These are phyloP conservation scores for Cudoniella acicularis DNA, from an alignment of 495 filamentous ascomycete genomes.

Conservation along the genomic window DNA sequence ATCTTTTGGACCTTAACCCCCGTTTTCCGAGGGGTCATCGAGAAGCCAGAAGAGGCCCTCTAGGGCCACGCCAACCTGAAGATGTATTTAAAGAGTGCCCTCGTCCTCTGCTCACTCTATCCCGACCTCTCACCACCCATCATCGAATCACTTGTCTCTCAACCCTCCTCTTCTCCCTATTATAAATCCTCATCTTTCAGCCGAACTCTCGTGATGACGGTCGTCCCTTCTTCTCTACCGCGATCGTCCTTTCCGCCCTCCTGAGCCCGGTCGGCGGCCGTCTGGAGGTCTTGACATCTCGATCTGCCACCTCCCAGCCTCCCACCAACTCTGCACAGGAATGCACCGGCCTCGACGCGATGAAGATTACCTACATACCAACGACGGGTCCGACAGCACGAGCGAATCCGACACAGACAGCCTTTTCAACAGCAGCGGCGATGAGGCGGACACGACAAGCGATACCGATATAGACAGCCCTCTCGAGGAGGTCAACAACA, in stretches of 20 bases:
- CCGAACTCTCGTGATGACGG: slow-evolving; percentile 6
- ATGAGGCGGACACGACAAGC: slow-evolving; percentile 15
- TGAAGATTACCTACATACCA: slow-evolving; percentile 7
- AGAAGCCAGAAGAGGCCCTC: slow-evolving; percentile 25
- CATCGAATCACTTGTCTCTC: slow-evolving; percentile 8
- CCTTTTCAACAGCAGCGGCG: slow-evolving; percentile 17
- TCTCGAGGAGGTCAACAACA: not conserved
- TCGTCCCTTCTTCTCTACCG: slow-evolving; percentile 6
- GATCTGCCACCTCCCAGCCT: slow-evolving; percentile 10
- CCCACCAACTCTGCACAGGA: not conserved
- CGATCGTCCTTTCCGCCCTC: slow-evolving; percentile 7
- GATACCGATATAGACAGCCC: slow-evolving; percentile 5
- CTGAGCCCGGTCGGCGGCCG: slow-evolving; percentile 1
- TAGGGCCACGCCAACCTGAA: slow-evolving; percentile 5
- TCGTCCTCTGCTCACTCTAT: slow-evolving; percentile 13
- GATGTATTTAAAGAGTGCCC: slow-evolving; percentile 12
- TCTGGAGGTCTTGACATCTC: slow-evolving; percentile 1
- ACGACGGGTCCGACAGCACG: slow-evolving; percentile 14
- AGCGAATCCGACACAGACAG: slow-evolving; percentile 12
- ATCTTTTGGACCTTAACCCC: slow-evolving; percentile 25
- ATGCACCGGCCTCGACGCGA: slow-evolving; percentile 14
- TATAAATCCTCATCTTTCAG: slow-evolving; percentile 7
- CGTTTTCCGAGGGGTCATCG: slow-evolving; percentile 32
- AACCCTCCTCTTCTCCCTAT: slow-evolving; percentile 11
- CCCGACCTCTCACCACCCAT: slow-evolving; percentile 17